Percentiles rank a stretch among this genome's conserved stretches.
Evolutionary conservation across 495 filamentous ascomycete species (phyloP).

Genomic region (Tirmania nivea): DNA sequence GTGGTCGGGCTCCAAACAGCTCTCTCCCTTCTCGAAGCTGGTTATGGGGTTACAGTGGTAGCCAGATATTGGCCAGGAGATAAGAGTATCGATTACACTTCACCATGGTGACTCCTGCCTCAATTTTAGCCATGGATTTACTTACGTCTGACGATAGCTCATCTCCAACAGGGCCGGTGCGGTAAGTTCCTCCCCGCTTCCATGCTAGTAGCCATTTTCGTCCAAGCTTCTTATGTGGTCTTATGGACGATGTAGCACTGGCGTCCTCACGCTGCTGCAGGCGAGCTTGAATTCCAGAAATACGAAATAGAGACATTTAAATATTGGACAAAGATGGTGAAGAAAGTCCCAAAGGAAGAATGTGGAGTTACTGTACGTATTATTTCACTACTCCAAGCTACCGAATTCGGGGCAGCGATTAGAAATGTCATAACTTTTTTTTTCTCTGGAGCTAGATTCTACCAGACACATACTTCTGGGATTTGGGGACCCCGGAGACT

Average conservation of each 20-base stretch:
- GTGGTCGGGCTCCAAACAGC: slow-evolving; percentile 30
- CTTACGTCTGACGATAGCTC: no score
- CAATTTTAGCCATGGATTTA: no score
- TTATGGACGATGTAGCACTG: slow-evolving; percentile 4
- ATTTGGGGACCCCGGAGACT: slow-evolving; percentile 7
- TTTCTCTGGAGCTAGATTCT: no score
- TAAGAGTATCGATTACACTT: slow-evolving; percentile 11
- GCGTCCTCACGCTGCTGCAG: slow-evolving; percentile 8
- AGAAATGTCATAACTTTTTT: no score
- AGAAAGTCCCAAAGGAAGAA: no score
- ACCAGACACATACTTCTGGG: slow-evolving; percentile 2
- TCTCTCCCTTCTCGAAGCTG: slow-evolving; percentile 22
- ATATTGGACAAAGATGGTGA: slow-evolving; percentile 4
- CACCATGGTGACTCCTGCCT: slow-evolving; percentile 5
- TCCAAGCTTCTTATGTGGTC: background rate
- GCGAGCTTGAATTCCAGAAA: background rate
- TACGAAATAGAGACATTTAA: slow-evolving; percentile 13
- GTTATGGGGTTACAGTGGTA: slow-evolving; percentile 24
- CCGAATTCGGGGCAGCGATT: no score
- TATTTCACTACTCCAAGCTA: no score
- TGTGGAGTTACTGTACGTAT: no score
- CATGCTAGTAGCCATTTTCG: background rate
- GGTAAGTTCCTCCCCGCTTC: slow-evolving; percentile 2
- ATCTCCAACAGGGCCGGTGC: slow-evolving; percentile 8
- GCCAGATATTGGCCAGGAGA: slow-evolving; percentile 24